phyloP scores from a whole-genome alignment of 352 stramenopile genomes.

The Phytophthora europaea region DNA sequence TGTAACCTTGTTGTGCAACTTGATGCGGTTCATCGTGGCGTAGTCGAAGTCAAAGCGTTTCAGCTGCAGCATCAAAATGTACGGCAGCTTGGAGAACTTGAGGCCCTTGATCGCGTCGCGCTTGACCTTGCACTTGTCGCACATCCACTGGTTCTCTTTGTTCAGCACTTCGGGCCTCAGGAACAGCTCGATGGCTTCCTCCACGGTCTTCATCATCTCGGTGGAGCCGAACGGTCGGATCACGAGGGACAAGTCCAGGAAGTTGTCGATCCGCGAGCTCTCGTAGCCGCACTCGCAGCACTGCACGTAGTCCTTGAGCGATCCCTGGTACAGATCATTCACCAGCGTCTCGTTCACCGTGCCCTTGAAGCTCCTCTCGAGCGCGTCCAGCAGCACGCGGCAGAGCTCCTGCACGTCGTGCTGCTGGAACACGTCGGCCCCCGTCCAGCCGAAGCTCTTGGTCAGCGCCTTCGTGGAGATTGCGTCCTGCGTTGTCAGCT shows the following conservation, averaged over 20 bases:
- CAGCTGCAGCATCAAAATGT: constrained; percentile 91
- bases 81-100: constrained; percentile 90
- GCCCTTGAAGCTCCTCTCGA: constrained; percentile 90
- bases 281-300: constrained; percentile 89
- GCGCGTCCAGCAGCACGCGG: constrained; percentile 92
- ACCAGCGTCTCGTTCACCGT: constrained; percentile 90
- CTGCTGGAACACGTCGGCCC: constrained; percentile 90
- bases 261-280: constrained; percentile 87
- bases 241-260: constrained; percentile 91
- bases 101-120: constrained; percentile 92
- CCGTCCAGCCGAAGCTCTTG: constrained; percentile 94
- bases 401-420: constrained; percentile 94
- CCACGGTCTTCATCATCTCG: constrained; percentile 86
- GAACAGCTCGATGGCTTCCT: constrained; percentile 91
- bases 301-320: constrained; percentile 92
- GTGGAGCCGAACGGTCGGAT: constrained; percentile 90
- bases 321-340: constrained; percentile 88
- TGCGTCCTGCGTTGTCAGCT: constrained; percentile 75
- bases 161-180: constrained; percentile 88
- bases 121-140: constrained; percentile 85
- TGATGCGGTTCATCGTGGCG: constrained; percentile 88
- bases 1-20: constrained; percentile 88
- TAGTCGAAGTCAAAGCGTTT: constrained; percentile 96
- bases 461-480: constrained; percentile 90
- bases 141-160: constrained; percentile 93